phyloP scores from a whole-genome alignment of 2,329 filamentous ascomycete genomes.

The Chaetothyriales sp. region DNA sequence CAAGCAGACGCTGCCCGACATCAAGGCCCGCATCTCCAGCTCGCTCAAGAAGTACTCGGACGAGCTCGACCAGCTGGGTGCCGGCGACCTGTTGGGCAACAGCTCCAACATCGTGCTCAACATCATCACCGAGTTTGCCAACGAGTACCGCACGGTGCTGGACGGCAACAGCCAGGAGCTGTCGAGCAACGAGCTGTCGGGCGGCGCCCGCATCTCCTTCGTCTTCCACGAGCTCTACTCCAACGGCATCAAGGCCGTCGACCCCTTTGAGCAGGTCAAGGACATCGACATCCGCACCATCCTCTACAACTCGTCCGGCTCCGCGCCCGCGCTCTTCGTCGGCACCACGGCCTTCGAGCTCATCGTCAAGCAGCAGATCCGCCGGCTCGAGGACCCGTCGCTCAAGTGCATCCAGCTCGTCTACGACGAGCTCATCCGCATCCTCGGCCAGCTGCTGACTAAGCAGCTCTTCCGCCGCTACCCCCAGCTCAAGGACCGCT shows the following conservation, averaged over 20 bases:
- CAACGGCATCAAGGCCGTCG: constrained; percentile 93
- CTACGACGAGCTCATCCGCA: constrained; percentile 93
- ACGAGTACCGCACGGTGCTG: constrained; percentile 89
- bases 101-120: constrained; percentile 84
- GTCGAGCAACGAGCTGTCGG: constrained; percentile 85
- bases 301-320: constrained; percentile 97
- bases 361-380: constrained; percentile 98
- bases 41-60: constrained; percentile 82
- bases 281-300: constrained; percentile 95
- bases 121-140: constrained; percentile 97
- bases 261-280: constrained; percentile 95
- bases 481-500: constrained; percentile 89
- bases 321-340: constrained; percentile 89
- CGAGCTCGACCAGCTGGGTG: constrained; percentile 67
- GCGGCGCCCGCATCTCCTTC: constrained; percentile 95
- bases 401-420: constrained; percentile 95
- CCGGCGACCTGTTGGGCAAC: constrained; percentile 85
- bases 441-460: constrained; percentile 73
- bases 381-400: constrained; percentile 86
- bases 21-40: constrained; percentile 90
- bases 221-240: constrained; percentile 98
- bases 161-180: constrained; percentile 96
- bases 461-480: constrained; percentile 89
- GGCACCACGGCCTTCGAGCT: constrained; percentile 96
- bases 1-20: constrained; percentile 96